Evolutionary conservation across 1,139 yeast genomes (phyloP), one percentile per base, ranked within the genome.

Genomic region (Arxiozyma slooffiae): DNA sequence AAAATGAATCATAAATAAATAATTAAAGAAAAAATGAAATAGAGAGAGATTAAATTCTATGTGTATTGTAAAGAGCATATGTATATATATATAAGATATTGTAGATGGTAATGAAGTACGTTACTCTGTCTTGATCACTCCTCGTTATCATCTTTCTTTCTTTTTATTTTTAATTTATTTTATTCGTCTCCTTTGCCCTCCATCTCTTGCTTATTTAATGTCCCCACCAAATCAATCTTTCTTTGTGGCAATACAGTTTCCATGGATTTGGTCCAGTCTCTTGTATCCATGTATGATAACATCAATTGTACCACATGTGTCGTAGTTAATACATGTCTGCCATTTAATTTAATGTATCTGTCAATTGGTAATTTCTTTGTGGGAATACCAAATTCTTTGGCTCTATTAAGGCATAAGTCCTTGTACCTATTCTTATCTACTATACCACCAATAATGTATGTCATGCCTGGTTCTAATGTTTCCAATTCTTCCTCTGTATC

Each of bases 401-500:
- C 98, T 67, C 90, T 92, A 57, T 85, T 77, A 51, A 80, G 75
- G 67, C 98, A 92, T 48, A 92, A 69, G 55, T 76, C 74, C 68
- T 90, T 90, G 71, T 92, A 85, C 58, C 97, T 77, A 56, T 95
- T 95, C 67, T 90, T 92, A 67, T 92, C 98, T 8, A 92, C 97
- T 50, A 92, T 90, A 0, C 98, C 98, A 9, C 98, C 98, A 49
- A 92, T 81, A 46, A 90, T 79, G 60, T 92, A 92, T 0, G 94
- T 85, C 66, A 76, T 75, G 5, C 81, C 83, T 4, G 81, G 79
- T 54, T 83, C 81, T 48, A 92, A 71, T 11, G 70, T 73, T 20
- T 77, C 78, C 38, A 85, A 69, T 21, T 77, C 76, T 26, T 85
- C 85, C 18, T 82, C 85, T 0, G 96, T 82, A 60, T 92, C 98